Conservation (phyloP, 169 alveolate genomes). For the Toxoplasma gondii region DNA sequence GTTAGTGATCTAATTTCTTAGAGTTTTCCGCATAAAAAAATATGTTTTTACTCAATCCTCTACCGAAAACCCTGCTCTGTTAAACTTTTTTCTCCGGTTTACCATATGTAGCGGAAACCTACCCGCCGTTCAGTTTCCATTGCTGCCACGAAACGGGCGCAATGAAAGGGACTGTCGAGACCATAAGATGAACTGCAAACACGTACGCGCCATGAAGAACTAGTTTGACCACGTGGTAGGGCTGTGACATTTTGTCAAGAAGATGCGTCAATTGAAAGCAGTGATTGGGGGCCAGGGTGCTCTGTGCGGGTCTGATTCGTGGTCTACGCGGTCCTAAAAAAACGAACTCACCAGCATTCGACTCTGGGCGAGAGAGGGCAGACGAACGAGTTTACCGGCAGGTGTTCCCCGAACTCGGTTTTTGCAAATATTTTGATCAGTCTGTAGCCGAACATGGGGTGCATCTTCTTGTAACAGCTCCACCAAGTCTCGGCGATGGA, state of each 20-base stretch:
- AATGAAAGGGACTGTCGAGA: slow-evolving; percentile 10
- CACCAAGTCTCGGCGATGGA: not conserved
- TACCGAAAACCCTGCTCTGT: too few relatives aligned
- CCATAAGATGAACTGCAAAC: not conserved
- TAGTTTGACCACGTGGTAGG: not conserved
- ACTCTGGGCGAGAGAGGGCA: slow-evolving; percentile 14
- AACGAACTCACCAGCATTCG: not conserved
- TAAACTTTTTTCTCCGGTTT: too few relatives aligned
- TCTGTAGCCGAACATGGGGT: not conserved
- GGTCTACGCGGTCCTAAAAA: too few relatives aligned
- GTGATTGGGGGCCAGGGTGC: not conserved
- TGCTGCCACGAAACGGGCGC: slow-evolving; percentile 22
- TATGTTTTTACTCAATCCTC: too few relatives aligned
- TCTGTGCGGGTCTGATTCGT: not conserved
- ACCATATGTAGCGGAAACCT: not conserved
- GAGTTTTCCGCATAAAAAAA: too few relatives aligned
- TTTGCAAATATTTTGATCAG: not conserved
- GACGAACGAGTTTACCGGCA: not conserved
- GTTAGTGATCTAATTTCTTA: too few relatives aligned
- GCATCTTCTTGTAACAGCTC: not conserved
- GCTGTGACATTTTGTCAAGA: not conserved
- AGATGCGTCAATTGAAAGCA: not conserved
- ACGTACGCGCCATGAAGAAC: not conserved
- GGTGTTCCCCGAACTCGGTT: not conserved
- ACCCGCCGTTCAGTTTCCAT: not conserved